Percentiles rank a stretch among this genome's conserved stretches.
Evolutionary conservation across 192 early-diverging fungal genomes (phyloP).

Genomic region (Thoreauomyces humboldtii): DNA sequence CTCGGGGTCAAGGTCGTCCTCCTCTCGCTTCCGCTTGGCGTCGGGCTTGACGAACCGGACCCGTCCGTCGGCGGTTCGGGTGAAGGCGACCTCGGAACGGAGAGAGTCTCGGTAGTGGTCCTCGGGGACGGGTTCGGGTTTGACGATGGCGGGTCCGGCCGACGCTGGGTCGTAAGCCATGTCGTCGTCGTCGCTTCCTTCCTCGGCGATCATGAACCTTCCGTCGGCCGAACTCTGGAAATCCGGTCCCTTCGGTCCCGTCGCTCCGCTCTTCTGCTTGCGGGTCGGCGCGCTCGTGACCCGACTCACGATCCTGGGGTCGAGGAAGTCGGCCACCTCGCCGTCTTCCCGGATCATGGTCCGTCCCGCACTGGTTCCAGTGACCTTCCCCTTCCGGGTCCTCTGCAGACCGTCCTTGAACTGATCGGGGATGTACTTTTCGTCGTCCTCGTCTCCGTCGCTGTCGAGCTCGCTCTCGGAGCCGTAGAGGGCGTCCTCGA

Average conservation of each 20-base stretch:
- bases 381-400: not conserved
- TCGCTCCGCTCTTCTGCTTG: conserved; percentile 2
- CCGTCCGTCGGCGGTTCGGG: conserved; percentile 74
- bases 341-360: conserved; percentile 48
- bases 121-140: conserved; percentile 48
- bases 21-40: conserved; percentile 51
- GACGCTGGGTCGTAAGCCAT: conserved; percentile 39
- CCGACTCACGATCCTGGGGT: conserved; percentile 68
- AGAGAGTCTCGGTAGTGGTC: conserved; percentile 85
- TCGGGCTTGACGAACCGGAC: conserved; percentile 80
- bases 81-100: conserved; percentile 78
- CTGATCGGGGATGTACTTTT: conserved; percentile 48
- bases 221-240: conserved; percentile 77
- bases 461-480: conserved; percentile 84
- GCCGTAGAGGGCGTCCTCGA: conserved; percentile 89
- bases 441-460: conserved; percentile 61
- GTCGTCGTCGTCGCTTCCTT: conserved; percentile 43
- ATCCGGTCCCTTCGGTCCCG: not conserved
- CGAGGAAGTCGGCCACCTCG: conserved; percentile 81
- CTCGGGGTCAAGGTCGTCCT: conserved; percentile 64
- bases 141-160: conserved; percentile 26
- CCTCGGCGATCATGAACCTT: conserved; percentile 76
- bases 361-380: not conserved
- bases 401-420: conserved; percentile 31
- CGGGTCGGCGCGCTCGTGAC: conserved; percentile 33